These are phyloP conservation scores for Termitomyces sp. DNA, from an alignment of 768 basidiomycete species.

Conservation along the genomic window DNA sequence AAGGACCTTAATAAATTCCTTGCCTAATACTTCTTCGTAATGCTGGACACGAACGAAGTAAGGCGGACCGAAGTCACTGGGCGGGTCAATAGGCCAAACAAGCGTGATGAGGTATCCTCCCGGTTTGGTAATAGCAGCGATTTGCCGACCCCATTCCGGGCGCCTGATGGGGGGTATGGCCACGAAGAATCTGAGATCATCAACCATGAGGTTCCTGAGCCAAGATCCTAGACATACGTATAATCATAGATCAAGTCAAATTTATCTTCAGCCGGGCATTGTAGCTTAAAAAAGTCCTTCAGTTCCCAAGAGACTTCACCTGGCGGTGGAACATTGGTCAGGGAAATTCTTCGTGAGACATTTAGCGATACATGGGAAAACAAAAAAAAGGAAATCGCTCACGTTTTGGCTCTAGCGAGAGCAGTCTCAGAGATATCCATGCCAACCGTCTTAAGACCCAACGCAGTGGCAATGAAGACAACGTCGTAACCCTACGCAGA, in stretches of 20 bases:
- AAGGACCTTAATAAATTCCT: conserved; percentile 11
- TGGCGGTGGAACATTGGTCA: conserved; percentile 7
- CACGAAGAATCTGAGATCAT: conserved; percentile 56
- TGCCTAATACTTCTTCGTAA: conserved; percentile 43
- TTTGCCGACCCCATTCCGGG: conserved; percentile 51
- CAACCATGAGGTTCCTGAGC: neutral
- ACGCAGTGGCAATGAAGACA: conserved; percentile 41
- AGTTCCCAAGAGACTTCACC: conserved; percentile 33
- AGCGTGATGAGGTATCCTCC: conserved; percentile 62
- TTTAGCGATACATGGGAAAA: neutral
- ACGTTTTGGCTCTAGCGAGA: conserved; percentile 40
- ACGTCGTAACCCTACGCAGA: conserved; percentile 57
- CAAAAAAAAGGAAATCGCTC: neutral
- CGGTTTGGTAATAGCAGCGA: conserved; percentile 48
- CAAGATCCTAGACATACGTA: conserved; percentile 33
- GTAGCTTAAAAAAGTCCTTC: conserved; percentile 52
- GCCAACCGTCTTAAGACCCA: conserved; percentile 45
- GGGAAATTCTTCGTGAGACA: neutral
- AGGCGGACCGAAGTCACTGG: conserved; percentile 50
- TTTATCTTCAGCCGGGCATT: conserved; percentile 17
- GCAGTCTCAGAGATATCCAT: conserved; percentile 57
- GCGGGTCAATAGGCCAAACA: conserved; percentile 48
- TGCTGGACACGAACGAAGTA: conserved; percentile 54
- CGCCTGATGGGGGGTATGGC: conserved; percentile 57
- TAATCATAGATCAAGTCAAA: conserved; percentile 66